Conservation (phyloP, 163 green algal genomes). For the Coccomyxa subellipsoidea region DNA sequence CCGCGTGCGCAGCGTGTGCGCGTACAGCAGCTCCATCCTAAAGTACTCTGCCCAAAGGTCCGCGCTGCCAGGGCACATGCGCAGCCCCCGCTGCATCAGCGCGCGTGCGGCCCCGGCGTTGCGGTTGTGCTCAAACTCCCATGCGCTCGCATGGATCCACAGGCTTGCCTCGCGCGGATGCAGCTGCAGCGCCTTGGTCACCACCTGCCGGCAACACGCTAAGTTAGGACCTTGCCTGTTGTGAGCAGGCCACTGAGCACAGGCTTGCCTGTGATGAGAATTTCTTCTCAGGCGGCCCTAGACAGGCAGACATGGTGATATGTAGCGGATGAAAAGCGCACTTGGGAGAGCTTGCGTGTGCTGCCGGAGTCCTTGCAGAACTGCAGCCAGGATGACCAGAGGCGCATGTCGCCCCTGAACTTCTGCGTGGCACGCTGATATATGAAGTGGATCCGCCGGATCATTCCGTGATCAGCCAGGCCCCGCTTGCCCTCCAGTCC, state of each 20-base stretch:
- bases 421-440: conserved; percentile 83
- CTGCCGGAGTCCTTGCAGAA: conserved; percentile 66
- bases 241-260: background rate
- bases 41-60: conserved; percentile 90
- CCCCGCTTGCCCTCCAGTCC: conserved; percentile 57
- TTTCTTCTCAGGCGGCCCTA: too few relatives aligned
- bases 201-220: conserved; percentile 62
- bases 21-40: conserved; percentile 87
- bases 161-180: conserved; percentile 77
- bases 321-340: background rate
- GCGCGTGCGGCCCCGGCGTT: conserved; percentile 75
- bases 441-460: conserved; percentile 86
- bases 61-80: conserved; percentile 57
- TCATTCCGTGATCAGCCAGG: conserved; percentile 65
- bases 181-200: conserved; percentile 83
- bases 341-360: conserved; percentile 62
- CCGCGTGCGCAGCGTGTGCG: conserved; percentile 64
- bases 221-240: too few relatives aligned
- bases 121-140: conserved; percentile 85
- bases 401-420: conserved; percentile 80
- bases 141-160: conserved; percentile 87
- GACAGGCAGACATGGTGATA: background rate
- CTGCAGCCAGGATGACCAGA: conserved; percentile 87
- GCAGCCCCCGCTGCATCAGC: conserved; percentile 92
- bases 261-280: too few relatives aligned